These are phyloP conservation scores for Geosmithia putterillii DNA, from an alignment of 2,329 filamentous ascomycete genomes.

Conservation along the genomic window DNA sequence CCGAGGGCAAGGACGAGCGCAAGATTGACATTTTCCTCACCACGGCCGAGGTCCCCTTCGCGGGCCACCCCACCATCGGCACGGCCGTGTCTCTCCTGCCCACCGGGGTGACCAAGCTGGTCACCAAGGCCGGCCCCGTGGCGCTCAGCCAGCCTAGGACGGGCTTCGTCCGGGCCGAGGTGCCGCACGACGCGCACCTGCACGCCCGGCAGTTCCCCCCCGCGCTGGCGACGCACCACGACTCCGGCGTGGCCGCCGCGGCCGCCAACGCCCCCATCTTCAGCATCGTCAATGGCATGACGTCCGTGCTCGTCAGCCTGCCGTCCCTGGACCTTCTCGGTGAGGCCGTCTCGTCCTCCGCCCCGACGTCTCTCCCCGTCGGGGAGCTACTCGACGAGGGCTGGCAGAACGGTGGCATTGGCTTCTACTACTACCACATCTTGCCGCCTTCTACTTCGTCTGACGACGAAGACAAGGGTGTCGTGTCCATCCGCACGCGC, in stretches of 20 bases:
- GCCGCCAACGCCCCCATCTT: slow-evolving; percentile 35
- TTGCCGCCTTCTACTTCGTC: slow-evolving; percentile 12
- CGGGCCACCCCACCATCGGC: slow-evolving; percentile 51
- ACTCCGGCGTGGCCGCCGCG: slow-evolving; percentile 14
- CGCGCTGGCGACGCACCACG: slow-evolving; percentile 7
- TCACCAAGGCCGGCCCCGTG: slow-evolving; percentile 46
- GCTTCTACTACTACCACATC: slow-evolving; percentile 47
- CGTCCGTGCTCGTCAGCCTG: slow-evolving; percentile 55
- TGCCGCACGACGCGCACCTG: slow-evolving; percentile 56
- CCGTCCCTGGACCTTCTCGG: slow-evolving; percentile 43
- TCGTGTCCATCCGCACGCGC: slow-evolving; percentile 36
- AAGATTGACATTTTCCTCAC: slow-evolving; percentile 48
- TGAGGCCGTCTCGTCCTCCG: slow-evolving; percentile 12
- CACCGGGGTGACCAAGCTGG: slow-evolving; percentile 26
- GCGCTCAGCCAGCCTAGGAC: slow-evolving; percentile 22
- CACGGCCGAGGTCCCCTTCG: slow-evolving; percentile 43
- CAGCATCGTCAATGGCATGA: slow-evolving; percentile 63
- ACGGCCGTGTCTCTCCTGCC: slow-evolving; percentile 34
- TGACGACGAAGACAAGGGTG: slow-evolving; percentile 12
- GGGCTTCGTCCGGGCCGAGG: slow-evolving; percentile 43
- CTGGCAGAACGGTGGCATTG: slow-evolving; percentile 40
- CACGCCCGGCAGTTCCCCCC: slow-evolving; percentile 33
- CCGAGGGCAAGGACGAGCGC: slow-evolving; percentile 15
- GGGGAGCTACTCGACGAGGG: slow-evolving; percentile 33
- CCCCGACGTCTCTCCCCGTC: slow-evolving; percentile 18